Percentiles rank a stretch among this genome's conserved stretches.
Evolutionary conservation across 2,329 filamentous ascomycete genomes (phyloP).

Genomic region (Emergomyces pasteurianus): DNA sequence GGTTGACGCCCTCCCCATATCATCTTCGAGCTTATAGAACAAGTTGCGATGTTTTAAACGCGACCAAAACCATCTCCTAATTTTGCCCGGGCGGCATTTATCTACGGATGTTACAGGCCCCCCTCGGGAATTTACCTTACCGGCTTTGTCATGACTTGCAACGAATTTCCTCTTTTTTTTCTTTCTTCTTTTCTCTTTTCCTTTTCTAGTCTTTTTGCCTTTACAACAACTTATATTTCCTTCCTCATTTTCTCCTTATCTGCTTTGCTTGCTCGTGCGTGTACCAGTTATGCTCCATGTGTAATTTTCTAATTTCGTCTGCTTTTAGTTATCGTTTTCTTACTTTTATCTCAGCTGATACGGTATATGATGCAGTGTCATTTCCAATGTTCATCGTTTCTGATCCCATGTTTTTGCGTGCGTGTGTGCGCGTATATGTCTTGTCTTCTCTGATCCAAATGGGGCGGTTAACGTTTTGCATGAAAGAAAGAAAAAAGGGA

Average conservation of each 20-base stretch:
- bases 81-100: neutral
- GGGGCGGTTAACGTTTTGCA: slow-evolving; percentile 6
- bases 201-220: slow-evolving; percentile 1
- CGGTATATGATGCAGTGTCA: slow-evolving; percentile 27
- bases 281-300: neutral
- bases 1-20: slow-evolving; percentile 21
- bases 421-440: neutral
- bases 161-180: slow-evolving; percentile 26
- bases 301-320: slow-evolving; percentile 6
- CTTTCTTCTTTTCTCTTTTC: slow-evolving; percentile 12
- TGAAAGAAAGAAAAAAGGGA: slow-evolving; percentile 5
- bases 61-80: neutral
- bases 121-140: slow-evolving; percentile 18
- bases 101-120: neutral
- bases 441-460: neutral
- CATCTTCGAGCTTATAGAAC: slow-evolving; percentile 2
- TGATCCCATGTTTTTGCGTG: neutral
- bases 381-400: slow-evolving; percentile 10
- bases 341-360: slow-evolving; percentile 17
- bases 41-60: slow-evolving; percentile 1
- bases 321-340: slow-evolving; percentile 11
- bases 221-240: slow-evolving; percentile 2
- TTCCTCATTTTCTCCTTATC: neutral
- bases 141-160: slow-evolving; percentile 35
- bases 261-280: neutral